Conservation (phyloP, 139 green algal genomes). For the Nannochloris sp. region DNA sequence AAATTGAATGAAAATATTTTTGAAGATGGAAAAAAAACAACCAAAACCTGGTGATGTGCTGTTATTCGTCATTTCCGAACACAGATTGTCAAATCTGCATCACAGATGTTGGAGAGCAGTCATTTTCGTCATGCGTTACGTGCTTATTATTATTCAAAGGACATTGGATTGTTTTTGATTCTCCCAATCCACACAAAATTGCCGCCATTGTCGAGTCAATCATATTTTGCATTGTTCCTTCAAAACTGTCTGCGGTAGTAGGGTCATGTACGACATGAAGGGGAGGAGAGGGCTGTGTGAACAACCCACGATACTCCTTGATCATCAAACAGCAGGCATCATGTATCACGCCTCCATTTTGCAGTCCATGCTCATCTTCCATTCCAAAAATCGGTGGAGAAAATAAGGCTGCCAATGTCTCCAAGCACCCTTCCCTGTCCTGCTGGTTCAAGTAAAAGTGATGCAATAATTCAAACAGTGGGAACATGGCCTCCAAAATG, state of each 20-base stretch:
- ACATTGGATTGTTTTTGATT: background rate
- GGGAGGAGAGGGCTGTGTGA: slow-evolving; percentile 30
- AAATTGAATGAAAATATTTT: too few relatives aligned
- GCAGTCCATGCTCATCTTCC: background rate
- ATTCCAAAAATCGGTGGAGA: slow-evolving; percentile 20
- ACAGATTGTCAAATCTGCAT: too few relatives aligned
- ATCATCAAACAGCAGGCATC: slow-evolving; percentile 23
- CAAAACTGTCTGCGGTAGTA: slow-evolving; percentile 4
- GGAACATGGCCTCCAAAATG: slow-evolving; percentile 28
- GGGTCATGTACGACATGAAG: slow-evolving; percentile 16
- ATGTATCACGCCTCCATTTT: background rate
- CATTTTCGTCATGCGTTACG: too few relatives aligned
- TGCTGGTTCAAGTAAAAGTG: slow-evolving; percentile 31
- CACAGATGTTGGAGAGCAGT: too few relatives aligned
- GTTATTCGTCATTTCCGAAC: too few relatives aligned
- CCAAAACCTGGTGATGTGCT: too few relatives aligned
- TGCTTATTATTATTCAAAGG: too few relatives aligned
- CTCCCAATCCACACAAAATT: background rate
- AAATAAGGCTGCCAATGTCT: slow-evolving; percentile 17
- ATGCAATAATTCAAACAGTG: slow-evolving; percentile 35
- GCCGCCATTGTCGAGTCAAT: background rate
- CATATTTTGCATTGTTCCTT: background rate
- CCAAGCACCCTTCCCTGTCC: slow-evolving; percentile 12
- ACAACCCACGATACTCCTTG: slow-evolving; percentile 25
- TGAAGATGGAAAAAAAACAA: too few relatives aligned